These are phyloP conservation scores for Malus hybrid DNA, from an alignment of 331 rosid species.

Conservation along the genomic window DNA sequence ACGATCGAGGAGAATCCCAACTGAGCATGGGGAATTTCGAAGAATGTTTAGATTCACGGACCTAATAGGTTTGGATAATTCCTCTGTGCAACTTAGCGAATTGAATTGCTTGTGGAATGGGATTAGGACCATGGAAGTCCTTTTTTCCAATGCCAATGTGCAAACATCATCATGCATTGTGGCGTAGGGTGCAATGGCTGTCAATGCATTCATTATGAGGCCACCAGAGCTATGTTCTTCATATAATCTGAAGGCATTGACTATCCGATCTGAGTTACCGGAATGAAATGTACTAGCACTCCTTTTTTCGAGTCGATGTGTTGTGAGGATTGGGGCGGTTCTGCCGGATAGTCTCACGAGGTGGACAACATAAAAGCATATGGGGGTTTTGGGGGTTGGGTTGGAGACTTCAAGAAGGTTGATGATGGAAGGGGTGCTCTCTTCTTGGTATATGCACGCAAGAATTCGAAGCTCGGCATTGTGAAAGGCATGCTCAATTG, in stretches of 20 bases:
- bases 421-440: constrained; percentile 38
- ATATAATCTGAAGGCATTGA: constrained; percentile 41
- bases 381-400: constrained; percentile 34
- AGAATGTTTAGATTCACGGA: constrained; percentile 44
- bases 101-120: constrained; percentile 42
- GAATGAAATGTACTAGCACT: not conserved
- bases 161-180: constrained; percentile 66
- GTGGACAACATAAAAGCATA: constrained; percentile 42
- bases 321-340: constrained; percentile 37
- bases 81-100: not conserved
- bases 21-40: constrained; percentile 43
- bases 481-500: constrained; percentile 25
- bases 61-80: constrained; percentile 10
- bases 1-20: constrained; percentile 46
- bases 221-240: constrained; percentile 15
- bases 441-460: constrained; percentile 36
- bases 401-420: constrained; percentile 43
- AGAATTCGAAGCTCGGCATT: constrained; percentile 28
- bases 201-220: constrained; percentile 25
- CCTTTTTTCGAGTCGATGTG: constrained; percentile 6
- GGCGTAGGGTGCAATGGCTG: constrained; percentile 46
- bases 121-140: constrained; percentile 30
- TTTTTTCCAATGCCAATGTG: constrained; percentile 32
- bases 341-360: constrained; percentile 44
- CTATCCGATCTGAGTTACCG: constrained; percentile 19